Base-by-base conservation (phyloP, 805 yeast genomes). In the Yamadazyma takamatsuzukensis region DNA sequence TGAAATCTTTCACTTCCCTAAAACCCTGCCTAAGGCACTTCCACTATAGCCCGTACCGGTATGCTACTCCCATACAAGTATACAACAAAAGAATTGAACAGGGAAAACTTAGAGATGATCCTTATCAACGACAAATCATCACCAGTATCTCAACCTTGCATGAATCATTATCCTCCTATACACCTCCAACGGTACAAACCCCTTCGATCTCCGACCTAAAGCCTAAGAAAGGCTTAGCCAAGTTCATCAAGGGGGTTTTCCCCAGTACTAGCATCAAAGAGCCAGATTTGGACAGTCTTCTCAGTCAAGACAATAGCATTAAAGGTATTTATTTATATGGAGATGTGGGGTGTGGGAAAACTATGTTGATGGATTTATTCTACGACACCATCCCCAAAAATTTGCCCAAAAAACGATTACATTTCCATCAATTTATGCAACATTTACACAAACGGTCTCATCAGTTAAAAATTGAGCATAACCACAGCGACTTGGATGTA, bases 401-500 rank as follows among this genome's bases (percentile, higher is more conserved):
- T 52, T 64, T 93, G 37, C 73, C 90, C 9, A 87, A 88, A 50
- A 73, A 69, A 47, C 71, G 98, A 43, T 68, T 90, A 29, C 98
- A 93, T 58, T 93, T 93, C 68, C 98, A 93, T 59, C 95, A 88
- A 47, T 93, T 93, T 57, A 93, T 93, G 97, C 97, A 93, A 54
- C 75, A 78, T 46, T 72, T 93, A 29, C 98, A 93, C 60, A 86
- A 85, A 48, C 69, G 95, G 49, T 74, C 86, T 1, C 96, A 89
- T 56, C 81, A 79, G 47, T 71, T 90, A 28, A 76, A 81, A 40
- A 38, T 56, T 15, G 69, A 75, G 45, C 83, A 83, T 51, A 57
- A 65, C 23, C 69, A 66, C 18, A 38, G 44, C 29, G 88, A 83
- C 43, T 61, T 83, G 33, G 97, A 89, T 49, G 81, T 89, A 2